Base-by-base conservation (phyloP, 768 basidiomycete genomes). In the Suillus weaverae region DNA sequence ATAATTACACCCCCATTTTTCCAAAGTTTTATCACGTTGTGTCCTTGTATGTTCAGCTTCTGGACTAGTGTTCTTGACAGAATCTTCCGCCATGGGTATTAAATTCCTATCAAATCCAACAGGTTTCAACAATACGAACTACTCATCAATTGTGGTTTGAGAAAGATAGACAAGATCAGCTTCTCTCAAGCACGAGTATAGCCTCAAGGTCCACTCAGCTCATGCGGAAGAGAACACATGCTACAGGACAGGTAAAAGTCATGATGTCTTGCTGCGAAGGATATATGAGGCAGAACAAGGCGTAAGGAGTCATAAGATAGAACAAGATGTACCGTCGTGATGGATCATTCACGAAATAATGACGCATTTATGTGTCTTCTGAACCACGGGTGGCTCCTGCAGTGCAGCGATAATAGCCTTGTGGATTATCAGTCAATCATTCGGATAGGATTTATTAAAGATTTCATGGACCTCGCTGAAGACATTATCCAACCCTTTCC, bases 401-500 rank as follows among this genome's bases (percentile, higher is more conserved):
- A 99, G 88, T 13, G 97, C 97, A 72, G 97, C 97, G 65, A 99
- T 97, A 73, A 99, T 99, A 62, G 97, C 97, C 95, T 95, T 75
- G 46, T 65, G 36, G 66, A 30, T 57, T 67, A 70, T 64, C 26
- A 57, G 20, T 51, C 35, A 67, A 11, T 7, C 56, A 64, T 16
- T 36, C 48, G 7, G 33, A 50, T 41, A 10, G 18, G 43, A 60
- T 59, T 59, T 60, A 33, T 36, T 50, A 51, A 61, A 61, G 55
- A 5, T 26, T 26, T 63, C 10, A 82, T 90, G 75, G 77, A 94
- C 95, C 91, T 99, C 97, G 77, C 99, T 97, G 76, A 99, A 99
- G 68, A 99, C 97, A 78, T 99, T 99, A 90, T 99, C 99, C 78
- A 99, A 79, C 35, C 97, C 97, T 85, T 95, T 95, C 85, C 99